phyloP scores from a whole-genome alignment of 371 early-diverging fungal genomes.

The Mortierella sp. region DNA sequence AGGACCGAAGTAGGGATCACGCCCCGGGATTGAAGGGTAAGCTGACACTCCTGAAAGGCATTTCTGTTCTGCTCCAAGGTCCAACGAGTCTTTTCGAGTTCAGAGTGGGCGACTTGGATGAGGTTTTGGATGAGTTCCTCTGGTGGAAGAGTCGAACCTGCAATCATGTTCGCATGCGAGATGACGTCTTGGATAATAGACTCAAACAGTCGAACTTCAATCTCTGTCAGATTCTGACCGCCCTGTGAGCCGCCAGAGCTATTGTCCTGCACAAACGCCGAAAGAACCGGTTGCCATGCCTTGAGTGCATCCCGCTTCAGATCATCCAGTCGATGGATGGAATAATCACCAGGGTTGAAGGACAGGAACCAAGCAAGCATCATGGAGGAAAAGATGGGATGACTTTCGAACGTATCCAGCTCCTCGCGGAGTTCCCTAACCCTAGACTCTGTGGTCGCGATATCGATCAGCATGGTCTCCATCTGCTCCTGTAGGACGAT shows the following conservation, averaged over 20 bases:
- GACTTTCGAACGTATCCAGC: constrained; percentile 45
- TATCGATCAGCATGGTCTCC: constrained; percentile 41
- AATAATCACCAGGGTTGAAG: constrained; percentile 35
- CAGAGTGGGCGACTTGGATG: constrained; percentile 32
- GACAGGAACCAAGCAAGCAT: constrained; percentile 48
- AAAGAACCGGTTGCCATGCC: constrained; percentile 38
- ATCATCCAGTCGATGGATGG: constrained; percentile 20
- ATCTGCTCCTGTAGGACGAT: constrained; percentile 52
- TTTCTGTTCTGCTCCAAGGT: constrained; percentile 28
- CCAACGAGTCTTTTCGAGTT: constrained; percentile 31
- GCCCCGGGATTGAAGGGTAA: constrained; percentile 33
- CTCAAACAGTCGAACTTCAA: constrained; percentile 34
- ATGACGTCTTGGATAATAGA: constrained; percentile 48
- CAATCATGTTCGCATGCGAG: constrained; percentile 48
- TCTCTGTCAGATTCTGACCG: constrained; percentile 23
- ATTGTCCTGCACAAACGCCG: constrained; percentile 15
- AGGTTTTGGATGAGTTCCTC: constrained; percentile 41
- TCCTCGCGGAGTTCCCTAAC: constrained; percentile 48
- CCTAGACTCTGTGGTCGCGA: constrained; percentile 34
- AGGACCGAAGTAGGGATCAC: constrained; percentile 30
- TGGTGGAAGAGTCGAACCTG: constrained; percentile 27
- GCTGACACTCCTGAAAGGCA: constrained; percentile 41
- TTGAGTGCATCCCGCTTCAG: constrained; percentile 39
- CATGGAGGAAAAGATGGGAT: constrained; percentile 41
- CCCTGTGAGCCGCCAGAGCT: not conserved